phyloP scores from a whole-genome alignment of 2,329 filamentous ascomycete genomes.

The Aureobasidium mangrovei region DNA sequence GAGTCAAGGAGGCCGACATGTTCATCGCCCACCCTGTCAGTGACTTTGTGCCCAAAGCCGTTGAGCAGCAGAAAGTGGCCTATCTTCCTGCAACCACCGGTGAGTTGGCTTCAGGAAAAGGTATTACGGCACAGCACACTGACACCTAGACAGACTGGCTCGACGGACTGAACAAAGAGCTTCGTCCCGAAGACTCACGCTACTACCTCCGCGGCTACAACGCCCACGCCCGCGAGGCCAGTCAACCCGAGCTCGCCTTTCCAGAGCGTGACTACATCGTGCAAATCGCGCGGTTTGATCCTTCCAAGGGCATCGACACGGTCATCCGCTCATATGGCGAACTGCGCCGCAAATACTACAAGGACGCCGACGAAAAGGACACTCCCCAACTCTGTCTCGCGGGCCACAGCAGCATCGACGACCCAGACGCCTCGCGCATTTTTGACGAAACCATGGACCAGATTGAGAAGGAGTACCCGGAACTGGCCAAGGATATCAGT shows the following conservation, averaged over 20 bases:
- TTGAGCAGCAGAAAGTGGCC: slow-evolving; percentile 57
- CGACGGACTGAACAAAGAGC: slow-evolving; percentile 69
- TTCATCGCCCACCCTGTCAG: slow-evolving; percentile 78
- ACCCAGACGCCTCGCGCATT: slow-evolving; percentile 65
- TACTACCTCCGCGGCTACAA: slow-evolving; percentile 73
- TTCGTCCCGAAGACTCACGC: slow-evolving; percentile 59
- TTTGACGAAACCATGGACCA: slow-evolving; percentile 63
- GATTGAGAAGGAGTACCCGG: slow-evolving; percentile 53
- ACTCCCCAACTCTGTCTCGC: slow-evolving; percentile 67
- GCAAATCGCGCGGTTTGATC: slow-evolving; percentile 75
- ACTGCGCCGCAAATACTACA: slow-evolving; percentile 53
- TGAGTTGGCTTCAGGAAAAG: not conserved
- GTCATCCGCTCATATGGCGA: slow-evolving; percentile 68
- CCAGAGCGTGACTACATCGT: slow-evolving; percentile 63
- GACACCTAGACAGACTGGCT: slow-evolving; percentile 55
- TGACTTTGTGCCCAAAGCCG: slow-evolving; percentile 61
- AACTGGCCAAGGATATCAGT: slow-evolving; percentile 51
- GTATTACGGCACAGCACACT: not conserved
- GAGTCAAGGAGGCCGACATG: slow-evolving; percentile 61
- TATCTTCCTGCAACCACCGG: slow-evolving; percentile 68
- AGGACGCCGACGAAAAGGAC: slow-evolving; percentile 39
- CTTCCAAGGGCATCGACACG: slow-evolving; percentile 71
- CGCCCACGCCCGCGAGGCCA: slow-evolving; percentile 48
- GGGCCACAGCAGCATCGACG: slow-evolving; percentile 72
- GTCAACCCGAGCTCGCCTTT: slow-evolving; percentile 51